phyloP scores from a whole-genome alignment of 2,329 filamentous ascomycete genomes.

The Cytospora leucostoma region DNA sequence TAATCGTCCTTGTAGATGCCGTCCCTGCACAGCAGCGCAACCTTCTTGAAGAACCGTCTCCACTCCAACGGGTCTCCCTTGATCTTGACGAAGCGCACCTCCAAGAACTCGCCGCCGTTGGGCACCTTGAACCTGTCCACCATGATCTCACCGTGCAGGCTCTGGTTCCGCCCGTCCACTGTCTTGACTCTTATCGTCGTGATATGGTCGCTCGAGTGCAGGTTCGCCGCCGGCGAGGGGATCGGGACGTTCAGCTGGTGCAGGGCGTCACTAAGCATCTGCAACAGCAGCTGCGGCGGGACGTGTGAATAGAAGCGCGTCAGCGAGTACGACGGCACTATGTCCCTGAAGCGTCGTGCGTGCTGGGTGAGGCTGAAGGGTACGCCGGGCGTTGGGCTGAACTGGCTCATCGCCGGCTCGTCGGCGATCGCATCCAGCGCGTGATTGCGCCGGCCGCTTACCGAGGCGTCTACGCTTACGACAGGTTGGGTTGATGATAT shows the following conservation, averaged over 20 bases:
- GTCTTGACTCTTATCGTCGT: slow-evolving; percentile 73
- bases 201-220: slow-evolving; percentile 56
- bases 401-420: slow-evolving; percentile 85
- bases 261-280: slow-evolving; percentile 77
- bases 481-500: slow-evolving; percentile 54
- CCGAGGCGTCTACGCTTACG: slow-evolving; percentile 39
- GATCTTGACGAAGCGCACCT: slow-evolving; percentile 89
- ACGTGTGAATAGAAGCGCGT: slow-evolving; percentile 91
- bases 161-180: slow-evolving; percentile 70
- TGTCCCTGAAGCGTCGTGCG: slow-evolving; percentile 85
- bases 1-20: slow-evolving; percentile 67
- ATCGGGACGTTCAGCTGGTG: slow-evolving; percentile 83
- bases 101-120: slow-evolving; percentile 64
- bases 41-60: slow-evolving; percentile 94
- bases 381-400: slow-evolving; percentile 75
- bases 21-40: slow-evolving; percentile 85
- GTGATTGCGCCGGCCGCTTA: slow-evolving; percentile 40
- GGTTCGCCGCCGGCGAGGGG: slow-evolving; percentile 45
- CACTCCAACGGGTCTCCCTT: slow-evolving; percentile 97
- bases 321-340: slow-evolving; percentile 82
- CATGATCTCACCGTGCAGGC: slow-evolving; percentile 72
- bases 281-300: slow-evolving; percentile 71
- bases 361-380: slow-evolving; percentile 86
- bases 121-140: slow-evolving; percentile 66
- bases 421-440: slow-evolving; percentile 69